These are phyloP conservation scores for Cytidiella melzeri DNA, from an alignment of 768 basidiomycete genomes.

Conservation along the genomic window DNA sequence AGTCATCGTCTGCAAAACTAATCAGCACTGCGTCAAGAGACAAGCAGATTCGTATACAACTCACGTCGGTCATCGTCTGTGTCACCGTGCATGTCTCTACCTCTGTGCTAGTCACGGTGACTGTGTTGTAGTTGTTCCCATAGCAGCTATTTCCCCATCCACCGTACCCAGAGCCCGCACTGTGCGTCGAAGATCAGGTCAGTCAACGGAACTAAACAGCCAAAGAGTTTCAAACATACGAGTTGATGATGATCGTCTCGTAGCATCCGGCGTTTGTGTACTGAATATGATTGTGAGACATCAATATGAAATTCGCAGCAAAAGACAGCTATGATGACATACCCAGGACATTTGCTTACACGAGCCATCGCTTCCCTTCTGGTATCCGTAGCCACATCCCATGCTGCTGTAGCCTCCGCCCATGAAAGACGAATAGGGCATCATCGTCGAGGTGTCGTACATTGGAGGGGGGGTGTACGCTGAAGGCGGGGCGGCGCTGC, in stretches of 20 bases:
- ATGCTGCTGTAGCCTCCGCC: constrained; percentile 60
- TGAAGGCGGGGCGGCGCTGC: constrained; percentile 18
- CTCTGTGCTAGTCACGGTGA: constrained; percentile 30
- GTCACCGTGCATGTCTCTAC: constrained; percentile 25
- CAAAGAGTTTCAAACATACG: constrained; percentile 16
- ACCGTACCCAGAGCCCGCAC: constrained; percentile 13
- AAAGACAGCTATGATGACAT: background rate
- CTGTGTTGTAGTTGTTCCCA: constrained; percentile 17
- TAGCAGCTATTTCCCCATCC: constrained; percentile 2
- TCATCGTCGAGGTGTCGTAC: constrained; percentile 27
- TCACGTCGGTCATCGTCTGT: constrained; percentile 20
- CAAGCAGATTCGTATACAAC: constrained; percentile 1
- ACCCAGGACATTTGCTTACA: constrained; percentile 56
- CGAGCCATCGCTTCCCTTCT: constrained; percentile 47
- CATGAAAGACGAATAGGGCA: constrained; percentile 57
- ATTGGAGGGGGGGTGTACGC: constrained; percentile 28
- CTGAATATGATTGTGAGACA: constrained; percentile 13
- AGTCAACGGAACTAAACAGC: constrained; percentile 4
- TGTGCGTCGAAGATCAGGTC: constrained; percentile 12
- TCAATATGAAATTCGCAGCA: background rate
- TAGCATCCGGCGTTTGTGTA: constrained; percentile 47
- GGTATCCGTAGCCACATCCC: constrained; percentile 67
- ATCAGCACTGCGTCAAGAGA: background rate
- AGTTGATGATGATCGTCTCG: constrained; percentile 54
- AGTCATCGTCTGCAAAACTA: constrained; percentile 31